phyloP scores from a whole-genome alignment of 2,329 filamentous ascomycete genomes.

The Neofusicoccum laricinum region DNA sequence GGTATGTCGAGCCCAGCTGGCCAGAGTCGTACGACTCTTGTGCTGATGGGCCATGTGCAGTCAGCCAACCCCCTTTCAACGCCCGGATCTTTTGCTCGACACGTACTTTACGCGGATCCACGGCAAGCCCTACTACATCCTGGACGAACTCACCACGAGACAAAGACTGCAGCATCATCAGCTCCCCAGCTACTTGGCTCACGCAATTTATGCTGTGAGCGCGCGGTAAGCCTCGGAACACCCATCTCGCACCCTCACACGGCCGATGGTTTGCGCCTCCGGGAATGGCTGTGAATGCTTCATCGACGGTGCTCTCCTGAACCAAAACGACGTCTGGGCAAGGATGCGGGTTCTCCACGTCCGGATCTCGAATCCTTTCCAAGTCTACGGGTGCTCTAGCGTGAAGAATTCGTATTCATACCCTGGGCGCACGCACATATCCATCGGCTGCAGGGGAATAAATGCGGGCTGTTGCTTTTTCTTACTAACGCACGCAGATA shows the following conservation, averaged over 20 bases:
- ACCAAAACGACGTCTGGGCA: not conserved
- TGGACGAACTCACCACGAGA: conserved; percentile 73
- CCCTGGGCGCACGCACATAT: not conserved
- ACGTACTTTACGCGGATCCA: conserved; percentile 78
- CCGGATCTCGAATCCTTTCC: not conserved
- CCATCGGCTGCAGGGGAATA: not conserved
- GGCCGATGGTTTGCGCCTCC: conserved; percentile 34
- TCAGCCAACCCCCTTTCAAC: conserved; percentile 23
- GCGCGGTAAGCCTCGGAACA: conserved; percentile 35
- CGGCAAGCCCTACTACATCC: conserved; percentile 75
- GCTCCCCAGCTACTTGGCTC: conserved; percentile 51
- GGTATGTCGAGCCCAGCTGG: not conserved
- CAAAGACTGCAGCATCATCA: conserved; percentile 69
- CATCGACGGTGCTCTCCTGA: not conserved
- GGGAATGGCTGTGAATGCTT: conserved; percentile 9
- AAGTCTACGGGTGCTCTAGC: not conserved
- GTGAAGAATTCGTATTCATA: conserved; percentile 8
- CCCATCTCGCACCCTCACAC: not conserved
- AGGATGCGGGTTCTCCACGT: not conserved
- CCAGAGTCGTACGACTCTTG: not conserved
- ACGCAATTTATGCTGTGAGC: conserved; percentile 52
- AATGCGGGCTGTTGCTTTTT: not conserved
- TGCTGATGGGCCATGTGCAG: conserved; percentile 18
- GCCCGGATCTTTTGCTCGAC: conserved; percentile 64
- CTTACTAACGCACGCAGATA: conserved; percentile 51